These are phyloP conservation scores for Beauveria asiatica DNA, from an alignment of 2,329 filamentous ascomycete species.

Conservation along the genomic window DNA sequence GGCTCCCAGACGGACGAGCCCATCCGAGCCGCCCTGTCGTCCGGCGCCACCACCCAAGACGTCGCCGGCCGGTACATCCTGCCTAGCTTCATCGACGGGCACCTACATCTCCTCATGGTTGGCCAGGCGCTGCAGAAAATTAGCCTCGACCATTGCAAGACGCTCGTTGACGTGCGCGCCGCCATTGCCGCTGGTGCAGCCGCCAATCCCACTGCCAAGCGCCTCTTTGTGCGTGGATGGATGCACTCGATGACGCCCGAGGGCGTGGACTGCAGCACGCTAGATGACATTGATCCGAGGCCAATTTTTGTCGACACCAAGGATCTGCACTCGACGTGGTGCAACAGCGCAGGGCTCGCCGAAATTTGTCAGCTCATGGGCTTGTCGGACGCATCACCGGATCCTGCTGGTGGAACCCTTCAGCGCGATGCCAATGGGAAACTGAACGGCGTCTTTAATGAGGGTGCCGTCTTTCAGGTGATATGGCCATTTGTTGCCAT, in stretches of 20 bases:
- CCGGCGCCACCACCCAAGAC: constrained; percentile 19
- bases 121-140: constrained; percentile 46
- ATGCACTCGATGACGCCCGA: constrained; percentile 41
- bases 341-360: constrained; percentile 40
- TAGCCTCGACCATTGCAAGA: constrained; percentile 38
- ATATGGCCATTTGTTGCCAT: constrained; percentile 47
- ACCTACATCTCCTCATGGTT: constrained; percentile 46
- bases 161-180: constrained; percentile 39
- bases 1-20: constrained; percentile 21
- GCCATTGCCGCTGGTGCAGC: constrained; percentile 37
- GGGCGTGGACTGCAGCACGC: constrained; percentile 32
- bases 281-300: constrained; percentile 44
- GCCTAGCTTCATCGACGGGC: constrained; percentile 49
- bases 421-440: constrained; percentile 39
- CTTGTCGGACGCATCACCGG: constrained; percentile 31
- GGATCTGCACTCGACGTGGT: constrained; percentile 50
- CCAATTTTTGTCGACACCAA: constrained; percentile 50
- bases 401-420: constrained; percentile 44
- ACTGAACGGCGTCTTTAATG: constrained; percentile 41
- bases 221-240: constrained; percentile 48
- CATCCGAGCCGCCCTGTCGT: constrained; percentile 17
- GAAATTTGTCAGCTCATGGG: constrained; percentile 33
- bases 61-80: constrained; percentile 32
- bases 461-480: constrained; percentile 42
- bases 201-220: constrained; percentile 36